Base-by-base conservation (phyloP, 2,329 filamentous ascomycete genomes). In the Cytospora chrysosperma region DNA sequence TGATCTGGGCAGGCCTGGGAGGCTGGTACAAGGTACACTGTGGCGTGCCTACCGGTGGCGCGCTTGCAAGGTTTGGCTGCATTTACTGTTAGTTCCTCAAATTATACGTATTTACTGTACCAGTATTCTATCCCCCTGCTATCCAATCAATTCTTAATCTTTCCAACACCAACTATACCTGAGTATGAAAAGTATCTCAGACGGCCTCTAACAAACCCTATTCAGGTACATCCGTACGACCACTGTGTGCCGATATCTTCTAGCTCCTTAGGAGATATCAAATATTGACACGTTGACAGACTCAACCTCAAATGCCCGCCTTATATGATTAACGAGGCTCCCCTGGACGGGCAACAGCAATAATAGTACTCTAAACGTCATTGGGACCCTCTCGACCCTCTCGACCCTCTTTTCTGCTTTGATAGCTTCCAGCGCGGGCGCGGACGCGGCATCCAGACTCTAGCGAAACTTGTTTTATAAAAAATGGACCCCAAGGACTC, bases 381-480 rank as follows among this genome's bases (percentile, higher is more conserved):
- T 47, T 47, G 43, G 32, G 43, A 47, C 43, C 43, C 43, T 47
- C 43, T 24, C 2, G 37, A 8, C 37, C 37, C 50, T 54, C 50
- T 51, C n/a, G n/a, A n/a, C n/a, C n/a, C n/a, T n/a, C n/a, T 54
- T 32, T 55, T 61, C 47, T 52, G 32, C 55, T 30, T 27, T 50
- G 49, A 61, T 55, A 34, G 53, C 49, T 53, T 37, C 49, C n/a
- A n/a, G n/a, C n/a, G n/a, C n/a, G n/a, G n/a, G 34, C 43, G 43
- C 32, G 49, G 59, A 61, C 59, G 51, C 59, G 32, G 32, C 54
- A 40, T 37, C 21, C 51, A 30, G 28, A 34, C 51, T 54, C 58
- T 61, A 52, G 61, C 56, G 61, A 59, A 54, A 55, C 57, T 61
- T 53, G 62, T 61, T 64, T 64, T 34, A 56, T 52, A 59, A 53